Percentiles rank a stretch among this genome's conserved stretches.
Evolutionary conservation across 2,329 filamentous ascomycete species (phyloP).

Genomic region (Venturia asperata): DNA sequence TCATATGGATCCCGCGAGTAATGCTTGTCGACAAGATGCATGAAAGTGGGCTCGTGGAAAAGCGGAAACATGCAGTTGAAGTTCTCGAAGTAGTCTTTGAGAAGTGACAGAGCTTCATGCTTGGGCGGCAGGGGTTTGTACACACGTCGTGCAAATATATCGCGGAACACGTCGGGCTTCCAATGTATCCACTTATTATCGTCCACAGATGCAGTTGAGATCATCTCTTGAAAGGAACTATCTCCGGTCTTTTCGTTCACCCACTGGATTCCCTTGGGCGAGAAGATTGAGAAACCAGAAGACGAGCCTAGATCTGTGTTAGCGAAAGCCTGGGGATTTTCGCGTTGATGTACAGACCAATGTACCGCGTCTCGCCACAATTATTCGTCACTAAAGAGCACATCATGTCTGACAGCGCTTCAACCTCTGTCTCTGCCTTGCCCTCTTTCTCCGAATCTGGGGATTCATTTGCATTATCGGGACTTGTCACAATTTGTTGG

Average conservation of each 20-base stretch:
- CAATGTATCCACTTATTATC: constrained; percentile 95
- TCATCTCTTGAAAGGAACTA: constrained; percentile 88
- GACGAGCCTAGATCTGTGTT: constrained; percentile 61
- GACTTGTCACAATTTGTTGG: neutral
- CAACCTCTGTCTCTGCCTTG: constrained; percentile 60
- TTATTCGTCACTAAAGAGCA: constrained; percentile 95
- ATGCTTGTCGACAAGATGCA: constrained; percentile 91
- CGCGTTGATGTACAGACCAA: constrained; percentile 52
- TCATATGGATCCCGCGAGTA: constrained; percentile 90
- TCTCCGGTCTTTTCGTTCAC: constrained; percentile 98
- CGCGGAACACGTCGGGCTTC: constrained; percentile 95
- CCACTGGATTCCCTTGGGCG: constrained; percentile 96
- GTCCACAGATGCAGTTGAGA: constrained; percentile 75
- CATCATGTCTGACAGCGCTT: constrained; percentile 95
- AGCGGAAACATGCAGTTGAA: constrained; percentile 99
- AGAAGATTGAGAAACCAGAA: constrained; percentile 97
- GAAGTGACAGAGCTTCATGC: constrained; percentile 75
- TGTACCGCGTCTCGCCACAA: constrained; percentile 89
- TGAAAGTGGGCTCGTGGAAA: constrained; percentile 96
- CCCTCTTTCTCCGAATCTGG: constrained; percentile 42
- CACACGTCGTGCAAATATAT: constrained; percentile 78
- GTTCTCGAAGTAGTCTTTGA: constrained; percentile 94
- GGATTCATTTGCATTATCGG: constrained; percentile 31
- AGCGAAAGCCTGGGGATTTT: constrained; percentile 23
- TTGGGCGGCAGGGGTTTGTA: constrained; percentile 80